These are phyloP conservation scores for Lactarius indigo DNA, from an alignment of 768 basidiomycete genomes.

Conservation along the genomic window DNA sequence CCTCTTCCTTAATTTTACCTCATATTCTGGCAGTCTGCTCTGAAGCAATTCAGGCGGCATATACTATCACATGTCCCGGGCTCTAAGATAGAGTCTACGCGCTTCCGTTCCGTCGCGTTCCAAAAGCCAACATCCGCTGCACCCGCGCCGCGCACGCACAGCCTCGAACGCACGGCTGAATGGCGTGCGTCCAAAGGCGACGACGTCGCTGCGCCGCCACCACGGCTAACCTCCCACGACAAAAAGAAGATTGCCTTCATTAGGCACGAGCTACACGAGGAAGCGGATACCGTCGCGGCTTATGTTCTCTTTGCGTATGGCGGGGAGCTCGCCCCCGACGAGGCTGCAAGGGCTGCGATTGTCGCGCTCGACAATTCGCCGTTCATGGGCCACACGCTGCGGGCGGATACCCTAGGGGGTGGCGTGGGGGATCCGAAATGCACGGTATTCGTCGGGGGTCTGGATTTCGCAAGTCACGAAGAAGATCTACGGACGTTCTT, in stretches of 20 bases:
- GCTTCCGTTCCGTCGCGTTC: conserved; percentile 93
- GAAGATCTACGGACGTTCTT: conserved; percentile 87
- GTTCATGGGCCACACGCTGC: conserved; percentile 75
- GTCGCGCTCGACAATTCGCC: conserved; percentile 59
- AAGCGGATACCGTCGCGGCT: conserved; percentile 73
- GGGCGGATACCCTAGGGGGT: conserved; percentile 66
- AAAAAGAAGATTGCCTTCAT: conserved; percentile 96
- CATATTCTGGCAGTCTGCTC: conserved; percentile 48
- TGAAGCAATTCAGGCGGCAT: conserved; percentile 75
- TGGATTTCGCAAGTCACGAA: conserved; percentile 90
- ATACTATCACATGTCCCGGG: conserved; percentile 66
- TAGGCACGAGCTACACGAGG: conserved; percentile 82
- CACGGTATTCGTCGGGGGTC: conserved; percentile 86
- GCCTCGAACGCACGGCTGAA: conserved; percentile 52
- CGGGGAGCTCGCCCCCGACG: conserved; percentile 61
- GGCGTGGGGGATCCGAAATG: conserved; percentile 64
- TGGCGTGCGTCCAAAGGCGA: conserved; percentile 45
- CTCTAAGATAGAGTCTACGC: conserved; percentile 85
- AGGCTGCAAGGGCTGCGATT: conserved; percentile 60
- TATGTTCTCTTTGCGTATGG: conserved; percentile 90
- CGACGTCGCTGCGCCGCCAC: conserved; percentile 36
- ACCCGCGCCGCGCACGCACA: conserved; percentile 44
- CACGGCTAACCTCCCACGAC: conserved; percentile 67
- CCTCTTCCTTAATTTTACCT: conserved; percentile 2
- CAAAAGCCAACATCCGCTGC: conserved; percentile 61